These are phyloP conservation scores for Pseudogymnoascus sp. DNA, from an alignment of 2,329 filamentous ascomycete species.

Conservation along the genomic window DNA sequence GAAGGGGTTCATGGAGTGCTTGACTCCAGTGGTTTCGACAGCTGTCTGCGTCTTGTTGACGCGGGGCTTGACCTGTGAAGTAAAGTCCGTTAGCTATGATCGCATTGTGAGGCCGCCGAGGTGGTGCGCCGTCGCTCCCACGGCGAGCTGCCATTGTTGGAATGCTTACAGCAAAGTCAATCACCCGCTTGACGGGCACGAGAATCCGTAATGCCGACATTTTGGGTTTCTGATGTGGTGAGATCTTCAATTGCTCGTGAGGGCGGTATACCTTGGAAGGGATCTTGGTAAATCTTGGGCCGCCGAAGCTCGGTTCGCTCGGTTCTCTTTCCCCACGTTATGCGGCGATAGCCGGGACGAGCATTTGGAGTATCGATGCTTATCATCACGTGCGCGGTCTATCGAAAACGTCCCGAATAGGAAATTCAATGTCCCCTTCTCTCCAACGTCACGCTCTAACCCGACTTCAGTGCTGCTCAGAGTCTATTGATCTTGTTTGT, in stretches of 20 bases:
- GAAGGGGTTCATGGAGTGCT: conserved; percentile 98
- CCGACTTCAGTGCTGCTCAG: not conserved
- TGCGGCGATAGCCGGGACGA: conserved; percentile 10
- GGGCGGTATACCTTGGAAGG: conserved; percentile 11
- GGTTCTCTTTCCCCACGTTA: conserved; percentile 10
- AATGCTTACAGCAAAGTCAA: conserved; percentile 70
- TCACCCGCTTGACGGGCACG: conserved; percentile 75
- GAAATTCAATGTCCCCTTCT: not conserved
- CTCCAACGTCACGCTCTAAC: not conserved
- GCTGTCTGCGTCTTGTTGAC: conserved; percentile 70
- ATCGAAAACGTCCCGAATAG: conserved; percentile 6
- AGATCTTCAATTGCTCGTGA: conserved; percentile 17
- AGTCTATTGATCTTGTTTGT: not conserved
- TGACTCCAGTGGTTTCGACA: conserved; percentile 86
- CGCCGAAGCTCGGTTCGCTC: conserved; percentile 9
- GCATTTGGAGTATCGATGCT: not conserved
- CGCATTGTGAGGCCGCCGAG: not conserved
- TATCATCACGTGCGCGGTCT: not conserved
- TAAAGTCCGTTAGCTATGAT: not conserved
- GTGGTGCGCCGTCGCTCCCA: not conserved
- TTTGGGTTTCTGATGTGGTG: conserved; percentile 21
- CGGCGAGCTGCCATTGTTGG: conserved; percentile 2
- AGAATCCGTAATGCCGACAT: conserved; percentile 67
- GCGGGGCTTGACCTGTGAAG: conserved; percentile 55
- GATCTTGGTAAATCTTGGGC: conserved; percentile 8